phyloP scores from a whole-genome alignment of 2,329 filamentous ascomycete species.

The Ascochyta clinopodiicola region DNA sequence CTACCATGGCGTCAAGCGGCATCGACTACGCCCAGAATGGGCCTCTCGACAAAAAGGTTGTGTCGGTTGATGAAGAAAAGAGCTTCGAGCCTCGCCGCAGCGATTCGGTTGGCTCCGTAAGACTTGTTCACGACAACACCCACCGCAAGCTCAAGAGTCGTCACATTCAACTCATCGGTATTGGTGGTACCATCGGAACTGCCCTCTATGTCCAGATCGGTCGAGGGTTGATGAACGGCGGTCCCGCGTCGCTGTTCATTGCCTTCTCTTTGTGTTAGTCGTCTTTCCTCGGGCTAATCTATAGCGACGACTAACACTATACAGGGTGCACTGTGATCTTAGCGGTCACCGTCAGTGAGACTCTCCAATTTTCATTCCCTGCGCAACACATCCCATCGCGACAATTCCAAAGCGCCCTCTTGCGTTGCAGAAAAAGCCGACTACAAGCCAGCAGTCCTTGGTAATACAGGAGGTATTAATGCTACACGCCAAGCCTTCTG shows the following conservation, averaged over 20 bases:
- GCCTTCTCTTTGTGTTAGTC: slow-evolving; percentile 54
- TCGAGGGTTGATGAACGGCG: slow-evolving; percentile 54
- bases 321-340: slow-evolving; percentile 52
- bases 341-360: slow-evolving; percentile 51
- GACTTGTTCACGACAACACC: slow-evolving; percentile 47
- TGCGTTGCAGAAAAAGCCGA: background rate
- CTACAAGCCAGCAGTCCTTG: too few species aligned
- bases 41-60: slow-evolving; percentile 13
- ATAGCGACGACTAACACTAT: slow-evolving; percentile 1
- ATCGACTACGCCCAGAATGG: slow-evolving; percentile 36
- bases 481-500: too few species aligned
- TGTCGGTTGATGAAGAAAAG: slow-evolving; percentile 37
- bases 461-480: too few species aligned
- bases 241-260: slow-evolving; percentile 55
- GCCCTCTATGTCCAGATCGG: slow-evolving; percentile 57
- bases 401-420: slow-evolving; percentile 24
- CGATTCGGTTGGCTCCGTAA: slow-evolving; percentile 36
- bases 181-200: slow-evolving; percentile 57
- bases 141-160: slow-evolving; percentile 55
- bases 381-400: slow-evolving; percentile 32
- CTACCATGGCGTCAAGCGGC: slow-evolving; percentile 45
- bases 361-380: slow-evolving; percentile 20
- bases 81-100: slow-evolving; percentile 30
- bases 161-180: slow-evolving; percentile 57
- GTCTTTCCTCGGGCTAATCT: background rate